These are phyloP conservation scores for Sugiyamaella floridensis DNA, from an alignment of 805 yeast genomes.

Conservation along the genomic window DNA sequence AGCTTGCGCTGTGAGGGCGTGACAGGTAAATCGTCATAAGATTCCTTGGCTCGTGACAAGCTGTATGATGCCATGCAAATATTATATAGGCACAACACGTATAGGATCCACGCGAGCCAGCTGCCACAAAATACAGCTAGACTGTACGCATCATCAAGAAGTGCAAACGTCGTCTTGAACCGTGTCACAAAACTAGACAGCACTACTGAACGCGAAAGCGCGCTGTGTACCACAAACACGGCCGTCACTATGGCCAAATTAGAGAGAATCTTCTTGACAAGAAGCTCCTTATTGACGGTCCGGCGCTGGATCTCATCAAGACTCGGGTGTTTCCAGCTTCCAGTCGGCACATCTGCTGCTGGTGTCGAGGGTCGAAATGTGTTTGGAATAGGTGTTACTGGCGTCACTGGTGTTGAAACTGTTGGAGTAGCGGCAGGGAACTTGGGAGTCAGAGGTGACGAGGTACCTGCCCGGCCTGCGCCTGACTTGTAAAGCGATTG, in stretches of 20 bases:
- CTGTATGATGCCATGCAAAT: conserved; percentile 10
- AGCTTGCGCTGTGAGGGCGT: conserved; percentile 24
- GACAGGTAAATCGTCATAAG: conserved; percentile 23
- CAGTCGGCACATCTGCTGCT: conserved; percentile 17
- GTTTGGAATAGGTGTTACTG: neutral
- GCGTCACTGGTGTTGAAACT: neutral
- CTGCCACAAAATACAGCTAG: neutral
- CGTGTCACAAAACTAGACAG: neutral
- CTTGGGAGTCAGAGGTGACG: neutral
- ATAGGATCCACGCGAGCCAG: conserved; percentile 8
- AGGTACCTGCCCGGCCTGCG: conserved; percentile 6
- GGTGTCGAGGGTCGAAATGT: conserved; percentile 1
- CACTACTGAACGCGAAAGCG: neutral
- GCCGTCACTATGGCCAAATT: conserved; percentile 29
- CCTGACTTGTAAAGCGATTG: conserved; percentile 17
- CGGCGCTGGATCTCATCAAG: conserved; percentile 27
- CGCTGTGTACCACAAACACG: neutral
- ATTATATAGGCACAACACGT: conserved; percentile 21
- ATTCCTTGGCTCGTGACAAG: conserved; percentile 14
- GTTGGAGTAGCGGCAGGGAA: neutral
- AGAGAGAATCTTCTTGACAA: conserved; percentile 30
- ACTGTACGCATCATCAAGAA: neutral
- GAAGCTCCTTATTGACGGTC: conserved; percentile 38
- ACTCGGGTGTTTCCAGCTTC: conserved; percentile 23
- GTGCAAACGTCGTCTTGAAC: neutral